phyloP scores from a whole-genome alignment of 2,329 filamentous ascomycete species.

The Colletotrichum sp. region DNA sequence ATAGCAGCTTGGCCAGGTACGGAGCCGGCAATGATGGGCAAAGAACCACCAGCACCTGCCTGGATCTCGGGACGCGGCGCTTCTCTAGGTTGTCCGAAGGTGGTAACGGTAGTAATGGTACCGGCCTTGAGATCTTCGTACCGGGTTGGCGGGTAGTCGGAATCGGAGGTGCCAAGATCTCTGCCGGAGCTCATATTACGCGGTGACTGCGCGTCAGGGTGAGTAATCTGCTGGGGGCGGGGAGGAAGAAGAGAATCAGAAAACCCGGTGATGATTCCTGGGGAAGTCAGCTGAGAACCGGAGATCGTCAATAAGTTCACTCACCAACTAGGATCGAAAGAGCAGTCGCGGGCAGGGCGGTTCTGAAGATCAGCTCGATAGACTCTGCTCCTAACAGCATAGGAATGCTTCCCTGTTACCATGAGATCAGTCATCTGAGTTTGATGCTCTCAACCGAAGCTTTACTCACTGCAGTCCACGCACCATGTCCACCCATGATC shows the following conservation, averaged over 20 bases:
- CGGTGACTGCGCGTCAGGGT: slow-evolving; percentile 41
- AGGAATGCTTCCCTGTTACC: slow-evolving; percentile 51
- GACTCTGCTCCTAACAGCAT: slow-evolving; percentile 53
- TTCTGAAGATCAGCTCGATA: slow-evolving; percentile 49
- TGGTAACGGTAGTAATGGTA: slow-evolving; percentile 40
- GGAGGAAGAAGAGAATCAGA: slow-evolving; percentile 36
- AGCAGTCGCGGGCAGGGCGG: slow-evolving; percentile 56
- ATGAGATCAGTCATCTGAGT: slow-evolving; percentile 3
- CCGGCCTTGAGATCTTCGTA: slow-evolving; percentile 54
- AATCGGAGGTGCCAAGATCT: slow-evolving; percentile 47
- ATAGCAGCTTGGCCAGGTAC: slow-evolving; percentile 36
- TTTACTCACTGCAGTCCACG: slow-evolving; percentile 59
- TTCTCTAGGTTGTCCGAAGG: slow-evolving; percentile 38
- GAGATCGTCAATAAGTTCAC: slow-evolving; percentile 18
- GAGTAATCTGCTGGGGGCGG: slow-evolving; percentile 31
- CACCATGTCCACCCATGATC: slow-evolving; percentile 47
- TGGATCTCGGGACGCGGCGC: slow-evolving; percentile 26
- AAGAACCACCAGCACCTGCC: slow-evolving; percentile 25
- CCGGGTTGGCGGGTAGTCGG: slow-evolving; percentile 48
- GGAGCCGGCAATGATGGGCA: slow-evolving; percentile 44
- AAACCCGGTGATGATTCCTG: slow-evolving; percentile 42
- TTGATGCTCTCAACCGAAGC: background rate
- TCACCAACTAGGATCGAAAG: slow-evolving; percentile 55
- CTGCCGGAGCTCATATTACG: slow-evolving; percentile 36
- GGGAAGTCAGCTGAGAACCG: background rate